phyloP scores from a whole-genome alignment of 2,329 filamentous ascomycete genomes.

The Aspergillus arachidicola region DNA sequence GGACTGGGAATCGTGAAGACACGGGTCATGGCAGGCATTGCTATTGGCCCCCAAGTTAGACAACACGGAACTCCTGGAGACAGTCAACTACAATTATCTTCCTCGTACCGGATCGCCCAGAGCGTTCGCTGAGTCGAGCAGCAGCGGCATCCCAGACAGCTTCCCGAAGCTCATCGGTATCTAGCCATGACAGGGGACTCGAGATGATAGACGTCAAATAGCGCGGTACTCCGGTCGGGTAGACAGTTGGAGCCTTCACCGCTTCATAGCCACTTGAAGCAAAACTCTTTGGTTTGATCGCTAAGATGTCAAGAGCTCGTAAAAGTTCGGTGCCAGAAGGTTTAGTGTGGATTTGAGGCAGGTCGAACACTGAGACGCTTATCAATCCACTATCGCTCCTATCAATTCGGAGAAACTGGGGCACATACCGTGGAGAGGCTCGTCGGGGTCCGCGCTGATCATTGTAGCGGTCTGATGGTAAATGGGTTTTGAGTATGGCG shows the following conservation, averaged over 20 bases:
- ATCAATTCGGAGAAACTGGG: conserved; percentile 20
- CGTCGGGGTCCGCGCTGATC: conserved; percentile 37
- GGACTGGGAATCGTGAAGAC: conserved; percentile 59
- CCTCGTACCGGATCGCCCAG: conserved; percentile 69
- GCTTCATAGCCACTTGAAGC: conserved; percentile 28
- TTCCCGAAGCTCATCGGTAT: conserved; percentile 46
- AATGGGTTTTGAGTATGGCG: not conserved
- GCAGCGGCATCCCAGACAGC: conserved; percentile 74
- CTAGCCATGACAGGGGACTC: conserved; percentile 48
- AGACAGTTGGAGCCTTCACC: conserved; percentile 35
- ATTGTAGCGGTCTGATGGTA: conserved; percentile 21
- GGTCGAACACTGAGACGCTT: conserved; percentile 63
- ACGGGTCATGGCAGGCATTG: conserved; percentile 65
- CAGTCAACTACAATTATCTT: conserved; percentile 1
- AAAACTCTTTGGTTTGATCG: conserved; percentile 62
- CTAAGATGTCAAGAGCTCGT: conserved; percentile 66
- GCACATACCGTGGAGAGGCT: conserved; percentile 43
- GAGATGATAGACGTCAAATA: conserved; percentile 53
- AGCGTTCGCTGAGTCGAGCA: conserved; percentile 78
- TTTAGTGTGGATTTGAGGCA: conserved; percentile 81
- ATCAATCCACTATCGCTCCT: conserved; percentile 33
- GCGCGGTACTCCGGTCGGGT: conserved; percentile 43
- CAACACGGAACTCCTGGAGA: not conserved
- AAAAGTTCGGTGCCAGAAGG: conserved; percentile 68
- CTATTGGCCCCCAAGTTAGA: conserved; percentile 32